These are phyloP conservation scores for Xylariaceae sp. DNA, from an alignment of 2,329 filamentous ascomycete genomes.

Conservation along the genomic window DNA sequence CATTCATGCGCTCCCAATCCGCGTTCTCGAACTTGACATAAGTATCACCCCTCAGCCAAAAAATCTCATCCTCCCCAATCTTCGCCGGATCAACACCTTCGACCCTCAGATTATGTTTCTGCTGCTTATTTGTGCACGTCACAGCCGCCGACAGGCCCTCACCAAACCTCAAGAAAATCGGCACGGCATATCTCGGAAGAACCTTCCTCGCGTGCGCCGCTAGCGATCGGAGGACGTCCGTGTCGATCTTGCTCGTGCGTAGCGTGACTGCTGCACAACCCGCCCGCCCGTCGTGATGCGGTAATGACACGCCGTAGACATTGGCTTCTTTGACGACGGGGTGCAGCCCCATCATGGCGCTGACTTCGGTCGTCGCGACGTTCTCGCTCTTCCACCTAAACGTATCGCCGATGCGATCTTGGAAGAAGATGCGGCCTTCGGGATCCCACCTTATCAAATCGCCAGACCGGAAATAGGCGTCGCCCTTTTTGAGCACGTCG, in stretches of 20 bases:
- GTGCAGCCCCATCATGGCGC: constrained; percentile 67
- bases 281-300: constrained; percentile 77
- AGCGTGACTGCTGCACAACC: constrained; percentile 73
- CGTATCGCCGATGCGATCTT: constrained; percentile 74
- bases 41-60: constrained; percentile 60
- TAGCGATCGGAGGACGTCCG: constrained; percentile 52
- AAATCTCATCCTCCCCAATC: constrained; percentile 47
- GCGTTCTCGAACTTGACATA: constrained; percentile 64
- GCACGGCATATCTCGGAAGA: constrained; percentile 71
- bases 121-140: constrained; percentile 86
- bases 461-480: constrained; percentile 81
- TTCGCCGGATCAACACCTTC: constrained; percentile 69
- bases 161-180: constrained; percentile 70
- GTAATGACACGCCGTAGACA: constrained; percentile 77
- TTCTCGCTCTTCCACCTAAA: constrained; percentile 83
- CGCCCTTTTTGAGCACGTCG: constrained; percentile 68
- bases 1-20: constrained; percentile 67
- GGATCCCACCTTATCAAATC: constrained; percentile 69
- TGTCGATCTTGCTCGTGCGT: constrained; percentile 36
- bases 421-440: constrained; percentile 73
- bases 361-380: constrained; percentile 77
- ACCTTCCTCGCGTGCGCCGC: constrained; percentile 53
- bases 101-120: constrained; percentile 68
- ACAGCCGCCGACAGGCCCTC: constrained; percentile 54
- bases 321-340: constrained; percentile 70